Conservation (phyloP, 2,329 filamentous ascomycete genomes). For the Metarhizium rileyi region DNA sequence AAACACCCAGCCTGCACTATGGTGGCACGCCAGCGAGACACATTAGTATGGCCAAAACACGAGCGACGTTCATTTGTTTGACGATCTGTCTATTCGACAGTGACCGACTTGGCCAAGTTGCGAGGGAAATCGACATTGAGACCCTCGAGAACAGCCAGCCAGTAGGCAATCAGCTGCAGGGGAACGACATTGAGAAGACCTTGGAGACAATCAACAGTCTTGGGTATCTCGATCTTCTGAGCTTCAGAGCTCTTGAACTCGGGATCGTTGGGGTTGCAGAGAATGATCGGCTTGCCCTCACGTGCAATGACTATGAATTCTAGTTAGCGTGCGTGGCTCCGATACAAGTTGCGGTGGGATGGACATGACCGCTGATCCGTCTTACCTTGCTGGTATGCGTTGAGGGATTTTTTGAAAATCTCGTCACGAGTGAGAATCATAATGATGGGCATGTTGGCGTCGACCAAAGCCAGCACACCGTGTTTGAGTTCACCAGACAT, state of each 20-base stretch:
- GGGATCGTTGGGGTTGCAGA: constrained; percentile 83
- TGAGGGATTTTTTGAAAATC: constrained; percentile 97
- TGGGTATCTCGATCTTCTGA: constrained; percentile 94
- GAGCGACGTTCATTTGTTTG: background rate
- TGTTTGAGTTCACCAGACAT: constrained; percentile 99
- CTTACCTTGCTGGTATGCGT: constrained; percentile 94
- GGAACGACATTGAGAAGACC: constrained; percentile 97
- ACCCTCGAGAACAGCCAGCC: constrained; percentile 92
- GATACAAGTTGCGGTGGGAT: background rate
- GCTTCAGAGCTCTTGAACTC: constrained; percentile 85
- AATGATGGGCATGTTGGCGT: constrained; percentile 97
- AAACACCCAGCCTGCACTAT: constrained; percentile 3
- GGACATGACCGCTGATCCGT: constrained; percentile 7
- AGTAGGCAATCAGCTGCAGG: constrained; percentile 96
- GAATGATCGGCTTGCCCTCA: constrained; percentile 92
- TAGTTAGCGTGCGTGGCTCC: constrained; percentile 11
- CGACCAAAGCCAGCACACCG: constrained; percentile 91
- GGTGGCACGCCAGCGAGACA: constrained; percentile 7
- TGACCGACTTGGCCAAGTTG: constrained; percentile 98
- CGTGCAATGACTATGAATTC: constrained; percentile 71
- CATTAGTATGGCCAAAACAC: background rate
- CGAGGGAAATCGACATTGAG: constrained; percentile 97
- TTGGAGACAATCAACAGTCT: constrained; percentile 91
- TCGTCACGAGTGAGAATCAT: constrained; percentile 97
- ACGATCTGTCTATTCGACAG: constrained; percentile 69